Evolutionary conservation across 148 eudicot species (phyloP).

Genomic region (Amaranthus cruentus): DNA sequence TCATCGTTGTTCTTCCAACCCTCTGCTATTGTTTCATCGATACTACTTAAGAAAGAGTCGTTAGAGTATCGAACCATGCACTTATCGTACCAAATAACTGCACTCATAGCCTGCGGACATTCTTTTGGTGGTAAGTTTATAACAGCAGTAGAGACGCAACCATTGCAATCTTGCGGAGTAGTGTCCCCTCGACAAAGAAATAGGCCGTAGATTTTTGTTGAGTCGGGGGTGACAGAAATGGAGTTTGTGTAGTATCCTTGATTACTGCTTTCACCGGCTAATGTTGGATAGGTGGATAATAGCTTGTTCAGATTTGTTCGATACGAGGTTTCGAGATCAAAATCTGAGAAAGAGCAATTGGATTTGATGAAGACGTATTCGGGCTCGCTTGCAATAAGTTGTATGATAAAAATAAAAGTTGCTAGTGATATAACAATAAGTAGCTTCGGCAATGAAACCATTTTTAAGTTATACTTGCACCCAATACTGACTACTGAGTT

Average conservation of each 20-base stretch:
- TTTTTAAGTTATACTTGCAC: no score
- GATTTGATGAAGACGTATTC: no score
- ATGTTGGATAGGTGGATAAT: neutral
- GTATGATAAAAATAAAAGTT: no score
- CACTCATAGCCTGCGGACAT: conserved; percentile 15
- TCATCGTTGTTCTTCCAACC: neutral
- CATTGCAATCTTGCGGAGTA: neutral
- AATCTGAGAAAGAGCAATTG: neutral
- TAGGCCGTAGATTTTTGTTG: conserved; percentile 19
- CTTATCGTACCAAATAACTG: conserved; percentile 27
- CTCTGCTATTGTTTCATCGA: neutral
- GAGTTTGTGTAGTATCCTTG: conserved; percentile 15
- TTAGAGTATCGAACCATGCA: conserved; percentile 24
- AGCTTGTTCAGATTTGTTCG: neutral
- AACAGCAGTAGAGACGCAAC: conserved; percentile 12
- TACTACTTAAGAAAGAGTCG: neutral
- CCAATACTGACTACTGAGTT: no score
- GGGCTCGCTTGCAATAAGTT: no score
- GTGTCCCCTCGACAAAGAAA: conserved; percentile 32
- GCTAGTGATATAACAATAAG: no score
- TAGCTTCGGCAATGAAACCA: no score
- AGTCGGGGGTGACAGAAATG: neutral
- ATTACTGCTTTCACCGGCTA: neutral
- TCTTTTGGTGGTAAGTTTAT: neutral
- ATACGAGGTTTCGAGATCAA: neutral